phyloP scores from a whole-genome alignment of 2,329 filamentous ascomycete species.

The Cordyceps pruinosa region DNA sequence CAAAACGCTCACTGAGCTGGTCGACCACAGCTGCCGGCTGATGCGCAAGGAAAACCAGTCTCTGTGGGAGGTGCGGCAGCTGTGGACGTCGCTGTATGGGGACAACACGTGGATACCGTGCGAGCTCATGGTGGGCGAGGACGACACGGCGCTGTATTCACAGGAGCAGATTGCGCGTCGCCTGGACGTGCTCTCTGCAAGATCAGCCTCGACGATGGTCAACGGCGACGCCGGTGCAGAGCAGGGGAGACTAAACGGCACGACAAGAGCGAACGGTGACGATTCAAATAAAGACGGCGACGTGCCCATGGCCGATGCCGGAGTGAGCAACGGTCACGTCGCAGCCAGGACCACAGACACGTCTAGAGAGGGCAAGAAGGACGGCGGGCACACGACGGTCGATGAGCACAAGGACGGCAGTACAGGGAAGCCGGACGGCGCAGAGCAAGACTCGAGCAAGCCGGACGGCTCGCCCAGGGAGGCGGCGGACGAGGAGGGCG shows the following conservation, averaged over 20 bases:
- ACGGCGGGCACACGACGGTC: background rate
- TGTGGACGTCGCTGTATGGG: slow-evolving; percentile 66
- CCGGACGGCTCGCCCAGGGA: background rate
- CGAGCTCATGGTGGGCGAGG: slow-evolving; percentile 47
- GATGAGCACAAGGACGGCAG: background rate
- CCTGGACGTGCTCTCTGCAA: slow-evolving; percentile 25
- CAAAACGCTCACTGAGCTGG: slow-evolving; percentile 64
- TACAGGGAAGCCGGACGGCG: slow-evolving; percentile 4
- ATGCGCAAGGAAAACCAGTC: slow-evolving; percentile 69
- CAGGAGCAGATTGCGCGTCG: slow-evolving; percentile 38
- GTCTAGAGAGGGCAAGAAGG: slow-evolving; percentile 16
- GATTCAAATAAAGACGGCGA: slow-evolving; percentile 19
- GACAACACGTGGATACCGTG: slow-evolving; percentile 65
- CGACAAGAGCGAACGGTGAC: slow-evolving; percentile 8
- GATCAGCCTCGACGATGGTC: slow-evolving; percentile 13
- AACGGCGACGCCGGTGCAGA: slow-evolving; percentile 17
- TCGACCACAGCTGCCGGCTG: slow-evolving; percentile 60
- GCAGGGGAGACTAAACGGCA: slow-evolving; percentile 13
- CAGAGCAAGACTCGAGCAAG: background rate
- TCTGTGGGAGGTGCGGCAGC: slow-evolving; percentile 66
- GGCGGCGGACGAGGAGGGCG: slow-evolving; percentile 14
- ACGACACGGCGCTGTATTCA: slow-evolving; percentile 50
- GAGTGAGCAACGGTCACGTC: slow-evolving; percentile 12
- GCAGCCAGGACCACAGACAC: slow-evolving; percentile 15
- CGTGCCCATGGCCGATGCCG: slow-evolving; percentile 26